Base-by-base conservation (phyloP, 2,329 filamentous ascomycete species). In the Ophiosphaerella narmari region DNA sequence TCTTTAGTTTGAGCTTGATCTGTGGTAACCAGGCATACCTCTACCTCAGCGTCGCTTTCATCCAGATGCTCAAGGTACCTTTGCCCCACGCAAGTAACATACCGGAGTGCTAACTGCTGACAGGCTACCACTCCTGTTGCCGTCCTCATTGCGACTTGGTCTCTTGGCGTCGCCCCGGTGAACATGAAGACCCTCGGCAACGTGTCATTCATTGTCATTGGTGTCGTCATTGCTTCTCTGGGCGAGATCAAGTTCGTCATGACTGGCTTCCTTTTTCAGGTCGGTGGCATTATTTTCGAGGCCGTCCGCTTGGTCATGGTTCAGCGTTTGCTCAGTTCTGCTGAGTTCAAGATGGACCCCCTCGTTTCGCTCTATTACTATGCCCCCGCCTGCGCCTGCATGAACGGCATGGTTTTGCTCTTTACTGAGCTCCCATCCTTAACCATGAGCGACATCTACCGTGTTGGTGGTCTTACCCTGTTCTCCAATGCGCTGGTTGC, bases 21-120 rank as follows among this genome's bases (percentile, higher is more conserved):
- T 97, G 91, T 77, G 91, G 92, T 71, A 97, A 97, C 80, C 78
- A 96, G 77, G 91, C 93, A 65, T 97, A 97, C 73, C 84, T 97
- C 47, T 96, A 97, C 77, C 85, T 97, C 54, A 94, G 89, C 62
- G 93, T 97, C 51, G 89, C 93, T 53, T 97, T 97, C 76, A 97
- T 97, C 69, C 93, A 97, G 82, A 97, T 97, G 93, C 86, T 97
- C 75, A 97, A 97, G 89, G 88, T 91, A 63, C 33, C 72, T 62
- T 13, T 3, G n/a, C 33, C 32, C 6, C 13, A n/a, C 16, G 14
- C 18, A 6, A 29, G 2, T 5, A 12, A 31, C 5, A 9, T n/a
- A n/a, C 1, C 8, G 18, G 13, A 24, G 29, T 46, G 29, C 53
- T 57, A 45, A 63, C 58, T 31, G 35, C 9, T 29, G 5, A 29